Percentiles rank a stretch among this genome's conserved stretches.
Evolutionary conservation across 768 basidiomycete species (phyloP).

Genomic region (Amanita fuliginea): DNA sequence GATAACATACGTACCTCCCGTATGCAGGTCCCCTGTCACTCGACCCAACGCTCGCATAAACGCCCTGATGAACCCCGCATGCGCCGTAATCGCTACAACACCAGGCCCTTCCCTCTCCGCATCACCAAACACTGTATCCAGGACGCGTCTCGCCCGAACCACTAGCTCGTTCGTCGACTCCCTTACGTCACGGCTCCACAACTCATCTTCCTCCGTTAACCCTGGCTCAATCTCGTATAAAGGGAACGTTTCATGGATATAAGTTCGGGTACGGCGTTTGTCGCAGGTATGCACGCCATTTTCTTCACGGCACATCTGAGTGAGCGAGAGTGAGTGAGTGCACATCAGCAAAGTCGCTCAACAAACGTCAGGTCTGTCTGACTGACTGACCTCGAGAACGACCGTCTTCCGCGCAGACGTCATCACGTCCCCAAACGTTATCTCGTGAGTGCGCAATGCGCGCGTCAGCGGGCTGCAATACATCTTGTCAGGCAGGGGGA

Average conservation of each 20-base stretch:
- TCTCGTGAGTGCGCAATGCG: conserved; percentile 43
- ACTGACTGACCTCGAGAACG: conserved; percentile 42
- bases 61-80: conserved; percentile 50
- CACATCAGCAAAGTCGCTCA: neutral
- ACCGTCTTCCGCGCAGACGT: conserved; percentile 20
- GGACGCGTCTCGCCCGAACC: conserved; percentile 33
- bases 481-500: conserved; percentile 43
- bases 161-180: conserved; percentile 39
- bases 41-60: conserved; percentile 40
- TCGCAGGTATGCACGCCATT: conserved; percentile 67
- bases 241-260: conserved; percentile 39
- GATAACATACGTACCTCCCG: conserved; percentile 41
- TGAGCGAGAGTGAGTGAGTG: neutral
- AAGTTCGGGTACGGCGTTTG: conserved; percentile 36
- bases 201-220: conserved; percentile 50
- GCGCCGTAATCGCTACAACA: conserved; percentile 63
- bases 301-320: conserved; percentile 55
- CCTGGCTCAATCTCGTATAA: conserved; percentile 42
- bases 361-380: too few relatives aligned
- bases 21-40: conserved; percentile 35
- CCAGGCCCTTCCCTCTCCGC: conserved; percentile 19
- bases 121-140: conserved; percentile 45
- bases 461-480: conserved; percentile 58
- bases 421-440: conserved; percentile 35
- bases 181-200: conserved; percentile 45